Percentiles rank a stretch among this genome's conserved stretches.
These are phyloP conservation scores for Phytophthora ohioensis DNA, from an alignment of 352 stramenopile species.

Conservation along the genomic window DNA sequence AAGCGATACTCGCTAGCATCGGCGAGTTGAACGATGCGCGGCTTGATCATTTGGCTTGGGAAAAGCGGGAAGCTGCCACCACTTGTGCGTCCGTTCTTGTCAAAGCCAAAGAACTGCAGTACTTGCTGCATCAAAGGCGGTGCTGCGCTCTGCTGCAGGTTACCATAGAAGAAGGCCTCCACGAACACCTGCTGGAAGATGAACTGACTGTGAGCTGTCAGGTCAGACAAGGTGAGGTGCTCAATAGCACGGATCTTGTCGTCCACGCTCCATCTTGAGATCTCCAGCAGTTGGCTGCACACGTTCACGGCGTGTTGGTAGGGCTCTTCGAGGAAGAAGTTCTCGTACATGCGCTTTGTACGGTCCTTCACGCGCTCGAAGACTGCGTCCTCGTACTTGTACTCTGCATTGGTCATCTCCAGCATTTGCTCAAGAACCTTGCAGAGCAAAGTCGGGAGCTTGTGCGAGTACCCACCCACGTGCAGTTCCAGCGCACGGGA, in stretches of 20 bases:
- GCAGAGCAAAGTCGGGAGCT: constrained; percentile 83
- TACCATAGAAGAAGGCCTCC: constrained; percentile 80
- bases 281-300: constrained; percentile 78
- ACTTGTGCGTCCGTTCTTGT: constrained; percentile 6
- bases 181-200: constrained; percentile 81
- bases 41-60: constrained; percentile 52
- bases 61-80: constrained; percentile 53
- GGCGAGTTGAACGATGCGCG: constrained; percentile 67
- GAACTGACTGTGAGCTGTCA: constrained; percentile 58
- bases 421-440: constrained; percentile 71
- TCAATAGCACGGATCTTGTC: constrained; percentile 87
- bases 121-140: constrained; percentile 56
- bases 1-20: constrained; percentile 62
- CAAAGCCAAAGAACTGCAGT: constrained; percentile 51
- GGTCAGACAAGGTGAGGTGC: constrained; percentile 56
- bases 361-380: constrained; percentile 90
- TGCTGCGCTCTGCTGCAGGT: constrained; percentile 48
- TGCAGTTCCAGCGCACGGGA: constrained; percentile 80
- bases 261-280: constrained; percentile 81
- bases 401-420: constrained; percentile 54
- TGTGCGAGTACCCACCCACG: constrained; percentile 91
- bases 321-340: constrained; percentile 90
- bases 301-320: constrained; percentile 93
- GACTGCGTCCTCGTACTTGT: constrained; percentile 65
- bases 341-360: constrained; percentile 85